Evolutionary conservation across 768 basidiomycete species (phyloP), one percentile per base, ranked within the genome.

Genomic region (Phlegmacium glaucopus): DNA sequence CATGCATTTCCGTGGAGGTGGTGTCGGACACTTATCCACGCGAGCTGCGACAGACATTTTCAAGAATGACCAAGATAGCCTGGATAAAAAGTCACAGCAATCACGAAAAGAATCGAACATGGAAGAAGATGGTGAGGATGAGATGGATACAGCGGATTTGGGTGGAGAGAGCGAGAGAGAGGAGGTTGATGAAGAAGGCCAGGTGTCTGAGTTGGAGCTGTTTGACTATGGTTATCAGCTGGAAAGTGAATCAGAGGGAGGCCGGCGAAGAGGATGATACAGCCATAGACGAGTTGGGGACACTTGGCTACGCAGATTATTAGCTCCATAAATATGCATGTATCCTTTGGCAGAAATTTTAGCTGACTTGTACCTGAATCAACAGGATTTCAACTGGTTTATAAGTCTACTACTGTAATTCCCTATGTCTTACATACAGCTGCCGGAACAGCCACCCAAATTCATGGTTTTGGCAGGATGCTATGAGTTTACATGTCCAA

Each of bases 21-120:
- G 55, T 39, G 52, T 56, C 45, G 55, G 55, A 4, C 55, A 56
- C 39, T 12, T 9, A 6, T 15, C 28, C 1, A 52, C 42, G 15
- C 35, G 39, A 13, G 25, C 37, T 8, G 47, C 42, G 9, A 48
- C 43, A 6, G 32, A 48, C 32, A 15, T 2, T 10, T 44, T 43
- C 15, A n/a, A 37, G 10, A 44, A 5, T 15, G 45, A 52, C 25
- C 41, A 32, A 12, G 36, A 47, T 43, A 5, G 5, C 22, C 22
- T 22, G 22, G 22, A 4, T 16, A 4, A 41, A 38, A 6, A 38
- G 45, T 34, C 2, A 2, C 12, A 17, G 15, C 13, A 26, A 39
- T 2, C 10, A 35, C 22, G 22, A 22, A 22, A 22, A 22, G 22
- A 22, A 22, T n/a, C 5, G 5, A 5, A 22, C 22, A 6, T 39